Conservation (phyloP, 2,329 filamentous ascomycete genomes). For the Coleophoma eucalyptorum region DNA sequence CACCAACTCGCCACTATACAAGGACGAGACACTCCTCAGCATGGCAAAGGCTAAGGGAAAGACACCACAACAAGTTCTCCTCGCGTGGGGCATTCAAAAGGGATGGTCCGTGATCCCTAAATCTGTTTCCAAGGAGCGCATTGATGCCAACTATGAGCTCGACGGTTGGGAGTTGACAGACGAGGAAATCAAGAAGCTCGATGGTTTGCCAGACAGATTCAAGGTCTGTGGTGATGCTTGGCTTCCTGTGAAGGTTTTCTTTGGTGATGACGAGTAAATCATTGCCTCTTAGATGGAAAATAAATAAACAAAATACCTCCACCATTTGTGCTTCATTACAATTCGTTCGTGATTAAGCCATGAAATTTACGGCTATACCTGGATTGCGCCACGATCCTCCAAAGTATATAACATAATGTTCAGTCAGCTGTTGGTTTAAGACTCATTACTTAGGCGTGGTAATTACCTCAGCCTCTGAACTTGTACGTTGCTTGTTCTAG, state of each 20-base stretch:
- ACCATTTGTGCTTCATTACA: no score
- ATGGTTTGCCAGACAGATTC: slow-evolving; percentile 51
- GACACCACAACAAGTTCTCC: slow-evolving; percentile 70
- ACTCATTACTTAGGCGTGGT: no score
- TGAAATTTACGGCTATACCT: no score
- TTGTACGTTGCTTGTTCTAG: no score
- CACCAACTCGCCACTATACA: slow-evolving; percentile 66
- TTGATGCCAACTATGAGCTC: slow-evolving; percentile 71
- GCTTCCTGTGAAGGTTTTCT: slow-evolving; percentile 77
- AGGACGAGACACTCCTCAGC: slow-evolving; percentile 57
- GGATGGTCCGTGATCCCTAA: slow-evolving; percentile 85
- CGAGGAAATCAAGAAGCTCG: slow-evolving; percentile 67
- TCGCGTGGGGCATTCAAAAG: slow-evolving; percentile 78
- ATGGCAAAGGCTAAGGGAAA: slow-evolving; percentile 64
- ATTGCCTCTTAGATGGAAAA: neutral
- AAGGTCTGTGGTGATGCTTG: slow-evolving; percentile 77
- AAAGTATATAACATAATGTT: no score
- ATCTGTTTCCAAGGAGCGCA: slow-evolving; percentile 69
- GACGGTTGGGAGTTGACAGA: slow-evolving; percentile 70
- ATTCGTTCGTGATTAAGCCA: no score
- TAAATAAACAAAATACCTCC: no score
- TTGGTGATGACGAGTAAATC: slow-evolving; percentile 72
- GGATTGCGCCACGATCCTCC: no score
- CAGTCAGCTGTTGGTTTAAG: no score
- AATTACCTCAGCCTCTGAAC: no score